Conservation (phyloP, 441 rosid species). For the Pelargonium citronellum region DNA sequence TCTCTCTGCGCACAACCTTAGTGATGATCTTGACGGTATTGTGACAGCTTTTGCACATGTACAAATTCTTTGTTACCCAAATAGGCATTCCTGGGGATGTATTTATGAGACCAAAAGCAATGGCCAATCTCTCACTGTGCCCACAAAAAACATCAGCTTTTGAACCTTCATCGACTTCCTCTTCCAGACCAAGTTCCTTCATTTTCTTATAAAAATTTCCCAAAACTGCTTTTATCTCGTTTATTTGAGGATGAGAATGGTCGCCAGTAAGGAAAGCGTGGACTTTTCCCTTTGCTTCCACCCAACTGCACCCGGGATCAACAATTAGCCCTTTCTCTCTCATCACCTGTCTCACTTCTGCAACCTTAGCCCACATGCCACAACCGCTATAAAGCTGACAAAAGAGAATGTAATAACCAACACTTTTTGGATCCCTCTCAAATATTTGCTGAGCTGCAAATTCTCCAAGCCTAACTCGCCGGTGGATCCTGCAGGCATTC, state of each 20-base stretch:
- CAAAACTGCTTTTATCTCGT: slow-evolving; percentile 56
- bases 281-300: slow-evolving; percentile 78
- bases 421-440: slow-evolving; percentile 45
- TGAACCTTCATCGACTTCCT: slow-evolving; percentile 47
- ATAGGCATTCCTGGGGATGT: slow-evolving; percentile 86
- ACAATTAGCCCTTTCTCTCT: slow-evolving; percentile 59
- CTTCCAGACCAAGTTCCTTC: slow-evolving; percentile 37
- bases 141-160: slow-evolving; percentile 78
- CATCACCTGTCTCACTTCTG: slow-evolving; percentile 63
- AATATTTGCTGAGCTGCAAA: slow-evolving; percentile 67
- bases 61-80: slow-evolving; percentile 84
- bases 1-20: slow-evolving; percentile 73
- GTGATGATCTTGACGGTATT: slow-evolving; percentile 64
- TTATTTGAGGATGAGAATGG: slow-evolving; percentile 59
- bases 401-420: slow-evolving; percentile 62
- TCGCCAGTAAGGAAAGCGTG: slow-evolving; percentile 83
- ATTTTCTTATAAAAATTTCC: slow-evolving; percentile 67
- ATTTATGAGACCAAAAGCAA: slow-evolving; percentile 69
- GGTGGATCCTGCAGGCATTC: slow-evolving; percentile 74
- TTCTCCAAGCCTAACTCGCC: slow-evolving; percentile 58
- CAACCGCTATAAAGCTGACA: slow-evolving; percentile 66
- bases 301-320: slow-evolving; percentile 97
- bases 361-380: slow-evolving; percentile 72
- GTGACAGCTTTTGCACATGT: slow-evolving; percentile 74
- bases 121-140: slow-evolving; percentile 79